Percentiles rank a stretch among this genome's conserved stretches.
These are phyloP conservation scores for Suillus subalutaceus DNA, from an alignment of 768 basidiomycete genomes.

Conservation along the genomic window DNA sequence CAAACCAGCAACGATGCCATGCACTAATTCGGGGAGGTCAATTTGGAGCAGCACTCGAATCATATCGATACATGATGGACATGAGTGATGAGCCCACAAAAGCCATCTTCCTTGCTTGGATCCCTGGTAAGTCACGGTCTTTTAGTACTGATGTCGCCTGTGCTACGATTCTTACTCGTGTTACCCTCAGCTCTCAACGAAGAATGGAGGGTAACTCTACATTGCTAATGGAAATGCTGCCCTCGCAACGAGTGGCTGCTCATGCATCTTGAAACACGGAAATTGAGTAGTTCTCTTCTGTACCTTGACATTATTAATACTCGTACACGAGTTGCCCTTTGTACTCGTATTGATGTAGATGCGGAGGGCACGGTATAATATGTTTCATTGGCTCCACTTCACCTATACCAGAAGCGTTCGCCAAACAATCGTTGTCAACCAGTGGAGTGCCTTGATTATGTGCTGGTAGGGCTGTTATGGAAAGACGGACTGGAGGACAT, in stretches of 20 bases:
- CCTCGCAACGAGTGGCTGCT: neutral
- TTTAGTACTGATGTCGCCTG: neutral
- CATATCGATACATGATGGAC: slow-evolving; percentile 1
- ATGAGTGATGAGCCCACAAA: neutral
- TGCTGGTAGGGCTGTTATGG: too few relatives aligned
- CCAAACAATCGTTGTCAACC: too few relatives aligned
- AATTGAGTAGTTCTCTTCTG: neutral
- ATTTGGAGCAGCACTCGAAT: slow-evolving; percentile 1
- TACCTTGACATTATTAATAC: neutral
- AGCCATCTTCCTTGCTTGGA: neutral
- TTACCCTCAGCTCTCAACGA: neutral
- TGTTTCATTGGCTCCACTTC: too few relatives aligned
- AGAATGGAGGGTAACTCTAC: neutral
- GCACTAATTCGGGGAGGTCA: neutral
- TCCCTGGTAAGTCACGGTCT: neutral
- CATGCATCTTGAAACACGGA: neutral
- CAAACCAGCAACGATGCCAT: neutral
- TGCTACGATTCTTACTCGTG: neutral
- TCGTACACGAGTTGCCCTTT: neutral
- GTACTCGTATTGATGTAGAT: neutral
- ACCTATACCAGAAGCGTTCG: too few relatives aligned
- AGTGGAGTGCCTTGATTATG: too few relatives aligned
- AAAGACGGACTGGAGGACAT: too few relatives aligned
- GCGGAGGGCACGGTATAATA: too few relatives aligned
- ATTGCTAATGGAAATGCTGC: neutral